These are phyloP conservation scores for Paramecium tetraurelia DNA, from an alignment of 73 alveolate genomes.

Conservation along the genomic window DNA sequence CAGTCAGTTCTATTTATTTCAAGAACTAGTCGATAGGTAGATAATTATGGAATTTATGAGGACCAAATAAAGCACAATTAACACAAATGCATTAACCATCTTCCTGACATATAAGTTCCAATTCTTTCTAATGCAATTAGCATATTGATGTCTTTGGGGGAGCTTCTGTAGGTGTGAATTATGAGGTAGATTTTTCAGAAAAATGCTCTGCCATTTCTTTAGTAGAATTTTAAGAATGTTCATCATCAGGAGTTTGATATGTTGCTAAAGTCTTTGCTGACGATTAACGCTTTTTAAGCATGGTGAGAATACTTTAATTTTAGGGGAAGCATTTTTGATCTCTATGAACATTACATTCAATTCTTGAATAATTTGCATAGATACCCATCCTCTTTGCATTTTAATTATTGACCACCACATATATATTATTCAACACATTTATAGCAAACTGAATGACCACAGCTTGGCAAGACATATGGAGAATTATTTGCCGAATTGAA, in stretches of 20 bases:
- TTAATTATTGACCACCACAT: neutral
- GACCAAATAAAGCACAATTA: conserved; percentile 84
- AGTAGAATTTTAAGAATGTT: neutral
- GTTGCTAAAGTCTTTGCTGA: neutral
- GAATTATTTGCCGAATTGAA: neutral
- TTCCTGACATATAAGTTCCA: conserved; percentile 80
- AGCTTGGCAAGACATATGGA: neutral
- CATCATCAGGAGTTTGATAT: neutral
- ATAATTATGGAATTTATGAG: conserved; percentile 81
- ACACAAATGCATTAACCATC: conserved; percentile 81
- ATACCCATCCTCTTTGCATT: conserved; percentile 6
- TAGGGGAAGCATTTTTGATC: neutral
- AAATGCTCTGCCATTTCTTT: neutral
- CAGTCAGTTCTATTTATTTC: conserved; percentile 70
- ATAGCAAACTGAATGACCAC: neutral
- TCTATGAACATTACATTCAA: neutral
- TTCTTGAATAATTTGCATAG: neutral
- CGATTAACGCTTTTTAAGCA: neutral
- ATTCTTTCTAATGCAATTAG: conserved; percentile 39
- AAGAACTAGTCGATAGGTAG: conserved; percentile 65
- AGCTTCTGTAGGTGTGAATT: neutral
- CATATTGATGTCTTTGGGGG: neutral
- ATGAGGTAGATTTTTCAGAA: neutral
- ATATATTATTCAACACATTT: neutral
- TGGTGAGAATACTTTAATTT: neutral